Evolutionary conservation across 1,284 basidiomycete genomes (phyloP), one percentile per base, ranked within the genome.

Genomic region (Marasmius tenuissimus): DNA sequence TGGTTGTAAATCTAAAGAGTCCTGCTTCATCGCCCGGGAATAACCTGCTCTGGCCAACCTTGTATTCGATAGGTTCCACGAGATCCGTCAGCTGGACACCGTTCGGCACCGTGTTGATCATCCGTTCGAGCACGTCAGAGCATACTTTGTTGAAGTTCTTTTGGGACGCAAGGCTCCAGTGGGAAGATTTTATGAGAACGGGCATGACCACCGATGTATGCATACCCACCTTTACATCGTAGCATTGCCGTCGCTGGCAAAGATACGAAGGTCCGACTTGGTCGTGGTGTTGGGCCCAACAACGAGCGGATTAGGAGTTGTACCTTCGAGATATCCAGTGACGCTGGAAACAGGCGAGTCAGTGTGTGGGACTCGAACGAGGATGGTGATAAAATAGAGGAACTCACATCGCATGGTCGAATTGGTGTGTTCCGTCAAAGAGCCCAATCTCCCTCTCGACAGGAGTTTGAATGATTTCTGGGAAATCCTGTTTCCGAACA

Each of bases 401-500:
- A 22, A 64, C 68, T 62, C 60, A 72, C 70, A 71, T 62, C 12
- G 49, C 33, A 57, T 70, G 67, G 64, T 72, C 68, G 63, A 70
- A 72, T 22, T 64, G 22, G 3, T 62, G 62, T 3, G 67, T 66
- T 58, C 72, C 70, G 22, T 69, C 60, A n/a, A 59, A 53, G 38
- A 68, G 65, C n/a, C 47, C 61, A 48, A 65, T 33, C 1, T n/a
- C 47, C n/a, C 33, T 34, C 12, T 35, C 27, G 20, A 18, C 16
- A 47, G 27, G 27, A 2, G 52, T 37, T 37, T 66, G 57, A 48
- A 71, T 69, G 53, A 74, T 67, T 9, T 56, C 50, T 1, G 72
- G 72, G 42, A 75, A 74, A 59, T 74, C 73, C 2, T 65, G 67
- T 58, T 70, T 71, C 38, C 71, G 67, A 6, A 76, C 72, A 34